A percentile compares a stretch with the other conserved stretches of the same genome.
Conservation (phyloP, 164 flowering plant genomes). For the Magnolia officinalis region DNA sequence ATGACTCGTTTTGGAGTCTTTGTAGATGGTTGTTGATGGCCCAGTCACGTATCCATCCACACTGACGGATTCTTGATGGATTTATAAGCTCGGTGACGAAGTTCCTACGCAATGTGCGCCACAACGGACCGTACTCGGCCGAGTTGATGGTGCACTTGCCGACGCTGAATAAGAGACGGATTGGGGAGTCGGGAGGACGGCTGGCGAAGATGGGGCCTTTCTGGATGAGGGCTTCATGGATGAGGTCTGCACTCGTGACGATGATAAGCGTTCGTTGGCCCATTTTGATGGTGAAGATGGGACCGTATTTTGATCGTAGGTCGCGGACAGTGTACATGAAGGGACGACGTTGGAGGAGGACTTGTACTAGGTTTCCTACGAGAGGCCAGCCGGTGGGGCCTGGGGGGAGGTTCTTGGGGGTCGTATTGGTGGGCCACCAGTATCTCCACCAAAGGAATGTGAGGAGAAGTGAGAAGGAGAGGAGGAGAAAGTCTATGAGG, state of each 20-base stretch:
- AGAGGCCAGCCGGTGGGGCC: constrained; percentile 93
- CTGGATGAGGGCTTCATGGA: constrained; percentile 79
- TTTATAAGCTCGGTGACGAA: constrained; percentile 70
- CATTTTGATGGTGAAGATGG: constrained; percentile 92
- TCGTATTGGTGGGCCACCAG: constrained; percentile 23
- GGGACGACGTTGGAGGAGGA: constrained; percentile 57
- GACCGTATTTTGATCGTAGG: constrained; percentile 61
- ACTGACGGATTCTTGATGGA: constrained; percentile 62
- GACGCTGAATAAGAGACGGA: constrained; percentile 62
- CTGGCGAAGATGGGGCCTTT: constrained; percentile 70
- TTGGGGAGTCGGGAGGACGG: constrained; percentile 80
- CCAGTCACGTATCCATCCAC: constrained; percentile 72
- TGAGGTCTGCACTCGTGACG: constrained; percentile 61
- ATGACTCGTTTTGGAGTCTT: constrained; percentile 39
- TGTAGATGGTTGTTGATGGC: constrained; percentile 59
- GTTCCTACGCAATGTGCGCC: constrained; percentile 75
- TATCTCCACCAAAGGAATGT: constrained; percentile 52
- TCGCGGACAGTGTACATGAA: constrained; percentile 71
- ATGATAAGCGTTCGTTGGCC: constrained; percentile 75
- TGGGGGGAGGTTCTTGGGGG: constrained; percentile 60
- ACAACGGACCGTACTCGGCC: constrained; percentile 84
- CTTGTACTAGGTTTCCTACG: constrained; percentile 75
- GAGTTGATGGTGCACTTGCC: constrained; percentile 90
- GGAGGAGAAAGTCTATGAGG: constrained; percentile 32
- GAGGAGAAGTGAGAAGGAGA: constrained; percentile 24